Percentiles rank a stretch among this genome's conserved stretches.
phyloP scores from a whole-genome alignment of 2,329 filamentous ascomycete species.

The Aspergillus sojae region DNA sequence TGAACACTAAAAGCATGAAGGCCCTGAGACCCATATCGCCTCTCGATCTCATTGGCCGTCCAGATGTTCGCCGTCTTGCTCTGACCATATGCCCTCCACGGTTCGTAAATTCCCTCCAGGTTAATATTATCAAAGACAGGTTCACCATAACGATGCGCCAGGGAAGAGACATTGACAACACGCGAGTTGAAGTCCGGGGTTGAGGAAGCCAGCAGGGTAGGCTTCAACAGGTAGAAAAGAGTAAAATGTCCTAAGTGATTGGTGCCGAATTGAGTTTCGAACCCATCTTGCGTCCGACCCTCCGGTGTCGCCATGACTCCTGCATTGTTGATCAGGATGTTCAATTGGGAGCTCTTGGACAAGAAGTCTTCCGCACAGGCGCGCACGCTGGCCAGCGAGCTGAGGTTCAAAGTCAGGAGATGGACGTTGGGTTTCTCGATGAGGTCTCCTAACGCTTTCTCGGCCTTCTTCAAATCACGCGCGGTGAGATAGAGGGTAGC shows the following conservation, averaged over 20 bases:
- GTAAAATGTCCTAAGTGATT: slow-evolving; percentile 60
- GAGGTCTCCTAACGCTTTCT: slow-evolving; percentile 28
- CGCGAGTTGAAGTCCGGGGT: slow-evolving; percentile 48
- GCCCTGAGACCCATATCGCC: slow-evolving; percentile 48
- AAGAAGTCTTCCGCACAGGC: slow-evolving; percentile 15
- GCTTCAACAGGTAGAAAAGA: slow-evolving; percentile 53
- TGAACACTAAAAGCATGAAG: slow-evolving; percentile 51
- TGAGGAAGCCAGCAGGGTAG: slow-evolving; percentile 17
- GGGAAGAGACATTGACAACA: slow-evolving; percentile 51
- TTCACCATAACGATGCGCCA: slow-evolving; percentile 43
- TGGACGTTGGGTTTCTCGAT: slow-evolving; percentile 16
- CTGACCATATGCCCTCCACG: slow-evolving; percentile 49
- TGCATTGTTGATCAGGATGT: slow-evolving; percentile 47
- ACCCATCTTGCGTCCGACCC: slow-evolving; percentile 41
- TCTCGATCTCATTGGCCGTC: slow-evolving; percentile 56
- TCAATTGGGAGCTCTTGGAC: slow-evolving; percentile 14
- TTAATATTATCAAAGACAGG: slow-evolving; percentile 45
- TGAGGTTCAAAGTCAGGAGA: slow-evolving; percentile 23
- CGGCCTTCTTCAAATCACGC: slow-evolving; percentile 38
- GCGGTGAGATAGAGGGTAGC: slow-evolving; percentile 42
- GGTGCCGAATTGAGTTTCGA: slow-evolving; percentile 56
- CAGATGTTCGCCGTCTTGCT: slow-evolving; percentile 57
- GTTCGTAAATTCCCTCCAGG: slow-evolving; percentile 39
- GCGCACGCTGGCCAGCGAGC: slow-evolving; percentile 8
- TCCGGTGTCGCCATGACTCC: slow-evolving; percentile 44